phyloP scores from a whole-genome alignment of 1,139 yeast species.

The Sugiyamaella novakii region DNA sequence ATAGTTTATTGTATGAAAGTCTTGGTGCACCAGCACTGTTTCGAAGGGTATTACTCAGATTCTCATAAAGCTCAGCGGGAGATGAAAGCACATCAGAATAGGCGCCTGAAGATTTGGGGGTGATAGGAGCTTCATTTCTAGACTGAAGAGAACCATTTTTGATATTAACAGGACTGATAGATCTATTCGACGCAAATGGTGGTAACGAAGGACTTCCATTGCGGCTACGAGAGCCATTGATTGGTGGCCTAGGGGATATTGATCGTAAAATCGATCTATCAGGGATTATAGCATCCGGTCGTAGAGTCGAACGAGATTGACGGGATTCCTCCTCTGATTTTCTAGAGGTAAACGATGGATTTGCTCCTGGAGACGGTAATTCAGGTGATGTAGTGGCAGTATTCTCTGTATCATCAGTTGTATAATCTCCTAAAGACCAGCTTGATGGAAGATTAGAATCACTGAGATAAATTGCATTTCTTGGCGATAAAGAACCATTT shows the following conservation, averaged over 20 bases:
- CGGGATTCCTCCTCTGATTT: constrained; percentile 4
- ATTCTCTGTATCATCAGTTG: constrained; percentile 15
- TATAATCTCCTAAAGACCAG: constrained; percentile 20
- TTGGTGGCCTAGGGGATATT: constrained; percentile 26
- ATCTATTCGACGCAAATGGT: constrained; percentile 9
- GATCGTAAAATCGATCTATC: constrained; percentile 31
- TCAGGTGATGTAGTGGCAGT: constrained; percentile 13
- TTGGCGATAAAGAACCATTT: constrained; percentile 17
- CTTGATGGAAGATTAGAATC: constrained; percentile 21
- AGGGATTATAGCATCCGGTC: constrained; percentile 24
- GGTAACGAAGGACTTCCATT: constrained; percentile 1
- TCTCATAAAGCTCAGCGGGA: background rate
- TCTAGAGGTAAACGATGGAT: background rate
- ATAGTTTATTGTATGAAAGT: background rate
- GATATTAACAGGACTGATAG: background rate
- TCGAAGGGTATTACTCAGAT: background rate
- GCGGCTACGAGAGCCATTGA: background rate
- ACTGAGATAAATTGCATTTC: constrained; percentile 25
- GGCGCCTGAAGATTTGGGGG: constrained; percentile 6
- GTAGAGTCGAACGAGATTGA: constrained; percentile 13
- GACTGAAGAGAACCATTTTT: background rate
- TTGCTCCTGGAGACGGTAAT: background rate
- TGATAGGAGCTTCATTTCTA: constrained; percentile 3
- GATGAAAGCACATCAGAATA: background rate
- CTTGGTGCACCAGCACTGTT: background rate